Conservation (phyloP, 148 eudicot species). For the Vaccinium macrocarpon region DNA sequence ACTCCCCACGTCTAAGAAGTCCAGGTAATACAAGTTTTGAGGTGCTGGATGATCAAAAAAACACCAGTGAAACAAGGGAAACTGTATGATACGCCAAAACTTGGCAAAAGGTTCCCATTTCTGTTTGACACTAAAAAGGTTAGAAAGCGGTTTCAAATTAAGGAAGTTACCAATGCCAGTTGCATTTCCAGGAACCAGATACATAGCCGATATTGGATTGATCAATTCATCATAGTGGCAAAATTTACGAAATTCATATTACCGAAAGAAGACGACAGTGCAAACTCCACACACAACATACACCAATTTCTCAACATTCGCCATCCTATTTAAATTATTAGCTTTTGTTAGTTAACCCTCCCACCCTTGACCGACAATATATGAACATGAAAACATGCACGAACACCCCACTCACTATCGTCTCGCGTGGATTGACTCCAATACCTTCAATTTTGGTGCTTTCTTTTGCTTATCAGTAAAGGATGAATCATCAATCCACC, state of each 20-base stretch:
- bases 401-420: not conserved
- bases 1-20: not conserved
- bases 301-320: not conserved
- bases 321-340: constrained; percentile 9
- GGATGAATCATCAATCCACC: not conserved
- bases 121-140: not conserved
- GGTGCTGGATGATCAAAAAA: not conserved
- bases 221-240: not conserved
- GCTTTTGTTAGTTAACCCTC: not conserved
- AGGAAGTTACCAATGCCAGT: constrained; percentile 5
- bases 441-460: not conserved
- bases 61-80: not conserved
- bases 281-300: not conserved
- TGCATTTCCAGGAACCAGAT: not conserved
- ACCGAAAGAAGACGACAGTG: not conserved
- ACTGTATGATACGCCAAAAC: not conserved
- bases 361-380: not conserved
- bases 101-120: not conserved
- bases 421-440: not conserved
- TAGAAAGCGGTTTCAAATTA: not conserved
- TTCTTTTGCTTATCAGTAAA: not conserved
- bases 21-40: not conserved
- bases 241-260: not conserved
- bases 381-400: not conserved
- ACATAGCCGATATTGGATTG: not conserved